These are phyloP conservation scores for Inga leiocalycina DNA, from an alignment of 306 rosid genomes.

Conservation along the genomic window DNA sequence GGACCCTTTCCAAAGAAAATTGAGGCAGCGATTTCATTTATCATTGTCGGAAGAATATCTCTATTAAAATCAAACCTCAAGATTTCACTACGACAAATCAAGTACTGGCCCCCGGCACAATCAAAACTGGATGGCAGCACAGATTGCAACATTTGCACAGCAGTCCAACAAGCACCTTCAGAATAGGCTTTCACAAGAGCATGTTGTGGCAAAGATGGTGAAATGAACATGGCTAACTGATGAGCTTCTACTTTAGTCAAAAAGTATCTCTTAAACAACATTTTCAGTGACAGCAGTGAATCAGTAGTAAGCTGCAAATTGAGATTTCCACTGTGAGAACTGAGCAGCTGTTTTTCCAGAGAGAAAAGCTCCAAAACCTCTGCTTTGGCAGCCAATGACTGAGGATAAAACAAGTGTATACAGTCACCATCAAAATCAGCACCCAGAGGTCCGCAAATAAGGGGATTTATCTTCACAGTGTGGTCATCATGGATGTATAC, in stretches of 20 bases:
- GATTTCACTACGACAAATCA: constrained; percentile 61
- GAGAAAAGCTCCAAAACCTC: constrained; percentile 90
- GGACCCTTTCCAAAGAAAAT: constrained; percentile 85
- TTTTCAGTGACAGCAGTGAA: constrained; percentile 76
- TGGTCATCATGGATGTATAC: constrained; percentile 90
- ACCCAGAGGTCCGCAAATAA: constrained; percentile 91
- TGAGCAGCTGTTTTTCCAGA: constrained; percentile 86
- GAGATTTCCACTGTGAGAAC: constrained; percentile 90
- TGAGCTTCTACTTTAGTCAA: constrained; percentile 59
- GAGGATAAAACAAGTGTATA: constrained; percentile 87
- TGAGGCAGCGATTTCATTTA: constrained; percentile 78
- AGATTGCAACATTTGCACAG: constrained; percentile 75
- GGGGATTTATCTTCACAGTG: constrained; percentile 88
- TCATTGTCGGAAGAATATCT: constrained; percentile 57
- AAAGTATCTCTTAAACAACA: constrained; percentile 55
- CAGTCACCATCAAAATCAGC: constrained; percentile 99
- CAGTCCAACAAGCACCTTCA: constrained; percentile 70
- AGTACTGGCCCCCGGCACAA: constrained; percentile 66
- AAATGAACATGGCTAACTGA: constrained; percentile 80
- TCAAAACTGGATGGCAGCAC: constrained; percentile 71
- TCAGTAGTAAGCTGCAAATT: constrained; percentile 77
- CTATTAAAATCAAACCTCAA: constrained; percentile 55
- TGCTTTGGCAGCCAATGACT: constrained; percentile 88
- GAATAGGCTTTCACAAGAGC: constrained; percentile 56
- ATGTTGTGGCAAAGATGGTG: constrained; percentile 66